Evolutionary conservation across 2,329 filamentous ascomycete genomes (phyloP), one percentile per base, ranked within the genome.

Genomic region (Fusarium cicatricum): DNA sequence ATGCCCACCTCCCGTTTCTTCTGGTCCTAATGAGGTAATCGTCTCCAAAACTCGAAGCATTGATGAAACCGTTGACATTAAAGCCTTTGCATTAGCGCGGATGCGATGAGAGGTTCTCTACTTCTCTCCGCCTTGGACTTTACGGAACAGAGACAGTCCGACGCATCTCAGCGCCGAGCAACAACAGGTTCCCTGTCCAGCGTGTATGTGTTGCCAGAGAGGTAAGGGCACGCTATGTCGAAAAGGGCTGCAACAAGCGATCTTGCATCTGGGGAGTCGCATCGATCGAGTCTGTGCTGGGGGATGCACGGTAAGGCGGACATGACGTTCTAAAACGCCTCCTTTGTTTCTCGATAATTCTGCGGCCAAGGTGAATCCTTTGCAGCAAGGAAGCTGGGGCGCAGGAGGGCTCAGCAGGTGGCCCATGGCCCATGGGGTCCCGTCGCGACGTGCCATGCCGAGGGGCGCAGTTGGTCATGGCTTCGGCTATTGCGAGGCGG

Each of bases 11-110:
- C 38, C 54, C 48, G 42, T 51, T 50, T 59, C 39, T 64, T 56
- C 52, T 57, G 48, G 57, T 66, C 60, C 57, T 44, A 43, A 60
- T 41, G 39, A 55, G 64, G 55, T 48, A 57, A 52, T 51, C 39
- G 43, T 50, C 58, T 50, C 36, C 39, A 46, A 56, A 32, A 56
- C 48, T 58, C 47, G 48, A 54, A 55, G 58, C 64, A 64, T 47
- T 34, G 58, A 56, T 69, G 66, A 68, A 68, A 68, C 66, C 59
- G 57, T 53, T 60, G 52, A 57, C 52, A 62, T 58, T 64, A 53
- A 57, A 52, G 53, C 54, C 54, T 52, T 37, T 37, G 50, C 39
- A 32, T 41, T 64, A 64, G 62, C 54, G 52, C 42, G 48, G 34
- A 48, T 47, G 36, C 21, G 38, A 37, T 21, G 33, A 42, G 37